phyloP scores from a whole-genome alignment of 495 filamentous ascomycete genomes.

The Trichoderma reesei region DNA sequence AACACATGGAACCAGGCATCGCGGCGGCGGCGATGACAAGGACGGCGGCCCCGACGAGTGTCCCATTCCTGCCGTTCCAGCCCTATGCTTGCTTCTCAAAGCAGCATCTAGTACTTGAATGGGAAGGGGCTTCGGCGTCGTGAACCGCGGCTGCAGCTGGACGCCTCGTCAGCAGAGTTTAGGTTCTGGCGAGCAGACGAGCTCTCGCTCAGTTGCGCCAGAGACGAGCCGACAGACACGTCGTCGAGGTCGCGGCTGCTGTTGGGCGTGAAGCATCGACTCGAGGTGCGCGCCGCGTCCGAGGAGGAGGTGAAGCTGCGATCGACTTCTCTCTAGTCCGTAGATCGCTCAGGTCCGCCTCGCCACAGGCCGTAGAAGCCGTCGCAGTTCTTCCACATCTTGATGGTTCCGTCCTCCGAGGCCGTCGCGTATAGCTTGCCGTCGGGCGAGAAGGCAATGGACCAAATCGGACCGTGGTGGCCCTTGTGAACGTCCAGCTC shows the following conservation, averaged over 20 bases:
- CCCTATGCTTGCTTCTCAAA: too few relatives aligned
- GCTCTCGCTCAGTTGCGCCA: neutral
- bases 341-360: slow-evolving; percentile 18
- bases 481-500: slow-evolving; percentile 91
- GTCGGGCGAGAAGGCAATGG: slow-evolving; percentile 84
- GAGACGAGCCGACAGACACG: neutral
- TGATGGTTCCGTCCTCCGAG: slow-evolving; percentile 95
- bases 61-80: too few relatives aligned
- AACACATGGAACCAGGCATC: too few relatives aligned
- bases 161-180: neutral
- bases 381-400: slow-evolving; percentile 62
- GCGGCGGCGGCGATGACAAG: too few relatives aligned
- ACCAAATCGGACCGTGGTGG: slow-evolving; percentile 96
- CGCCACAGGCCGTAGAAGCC: slow-evolving; percentile 47
- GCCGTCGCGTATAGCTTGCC: slow-evolving; percentile 93
- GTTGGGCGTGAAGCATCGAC: neutral
- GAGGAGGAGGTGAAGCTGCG: neutral
- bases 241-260: neutral
- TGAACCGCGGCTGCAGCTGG: neutral
- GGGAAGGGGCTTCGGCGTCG: neutral
- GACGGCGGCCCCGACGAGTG: too few relatives aligned
- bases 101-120: neutral
- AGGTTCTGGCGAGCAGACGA: neutral
- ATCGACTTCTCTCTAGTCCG: slow-evolving; percentile 9
- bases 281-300: neutral